Evolutionary conservation across 1,284 basidiomycete species (phyloP).

Genomic region (Mycosarcoma maydis): DNA sequence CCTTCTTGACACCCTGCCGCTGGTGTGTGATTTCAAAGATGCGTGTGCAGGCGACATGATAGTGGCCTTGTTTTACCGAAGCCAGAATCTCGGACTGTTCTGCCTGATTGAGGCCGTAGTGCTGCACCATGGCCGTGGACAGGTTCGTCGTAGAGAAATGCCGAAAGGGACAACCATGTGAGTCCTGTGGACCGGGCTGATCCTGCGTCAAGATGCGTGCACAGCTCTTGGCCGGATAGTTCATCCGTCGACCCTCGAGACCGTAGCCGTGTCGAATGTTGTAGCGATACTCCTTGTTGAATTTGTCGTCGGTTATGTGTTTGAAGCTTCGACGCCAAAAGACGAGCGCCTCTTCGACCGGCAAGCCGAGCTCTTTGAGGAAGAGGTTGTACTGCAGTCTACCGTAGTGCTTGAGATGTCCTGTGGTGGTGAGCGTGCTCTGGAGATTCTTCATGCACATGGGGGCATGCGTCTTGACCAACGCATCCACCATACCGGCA

Average conservation of each 20-base stretch:
- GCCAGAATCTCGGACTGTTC: slow-evolving; percentile 89
- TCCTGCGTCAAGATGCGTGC: slow-evolving; percentile 85
- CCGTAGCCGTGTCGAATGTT: slow-evolving; percentile 97
- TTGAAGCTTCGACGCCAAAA: slow-evolving; percentile 92
- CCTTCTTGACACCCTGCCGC: slow-evolving; percentile 79
- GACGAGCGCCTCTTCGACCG: slow-evolving; percentile 90
- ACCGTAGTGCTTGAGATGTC: slow-evolving; percentile 91
- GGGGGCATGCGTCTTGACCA: slow-evolving; percentile 90
- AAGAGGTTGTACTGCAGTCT: slow-evolving; percentile 92
- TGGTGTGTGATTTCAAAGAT: slow-evolving; percentile 93
- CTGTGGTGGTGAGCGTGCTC: slow-evolving; percentile 78
- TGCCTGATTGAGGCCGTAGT: slow-evolving; percentile 76
- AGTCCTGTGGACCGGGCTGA: slow-evolving; percentile 78
- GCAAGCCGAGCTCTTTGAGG: slow-evolving; percentile 86
- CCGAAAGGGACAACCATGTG: slow-evolving; percentile 93
- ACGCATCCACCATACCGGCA: slow-evolving; percentile 91
- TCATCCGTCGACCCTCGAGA: slow-evolving; percentile 89
- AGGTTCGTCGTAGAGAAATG: slow-evolving; percentile 89
- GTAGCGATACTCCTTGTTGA: slow-evolving; percentile 97
- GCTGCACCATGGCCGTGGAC: slow-evolving; percentile 77
- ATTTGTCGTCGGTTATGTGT: slow-evolving; percentile 85
- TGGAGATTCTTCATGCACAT: slow-evolving; percentile 95
- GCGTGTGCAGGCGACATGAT: slow-evolving; percentile 94
- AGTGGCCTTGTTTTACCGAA: slow-evolving; percentile 83
- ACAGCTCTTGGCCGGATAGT: slow-evolving; percentile 95